A percentile compares a stretch with the other conserved stretches of the same genome.
Evolutionary conservation across 2,329 filamentous ascomycete species (phyloP).

Genomic region (Paradendryphiella salina): DNA sequence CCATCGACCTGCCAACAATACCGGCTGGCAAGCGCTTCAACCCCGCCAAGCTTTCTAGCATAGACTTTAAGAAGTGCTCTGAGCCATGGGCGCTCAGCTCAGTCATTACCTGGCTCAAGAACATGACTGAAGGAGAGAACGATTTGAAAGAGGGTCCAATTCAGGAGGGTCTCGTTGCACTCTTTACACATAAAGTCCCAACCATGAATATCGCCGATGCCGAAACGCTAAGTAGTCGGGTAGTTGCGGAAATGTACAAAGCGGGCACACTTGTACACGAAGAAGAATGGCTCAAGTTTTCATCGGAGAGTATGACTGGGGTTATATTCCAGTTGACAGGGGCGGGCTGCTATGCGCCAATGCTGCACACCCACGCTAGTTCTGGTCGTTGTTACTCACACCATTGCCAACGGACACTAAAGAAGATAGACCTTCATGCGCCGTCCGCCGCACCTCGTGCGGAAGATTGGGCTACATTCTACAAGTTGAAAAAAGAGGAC

Average conservation of each 20-base stretch:
- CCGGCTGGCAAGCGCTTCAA: slow-evolving; percentile 81
- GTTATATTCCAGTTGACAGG: slow-evolving; percentile 93
- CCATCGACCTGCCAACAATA: slow-evolving; percentile 82
- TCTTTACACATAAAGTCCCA: slow-evolving; percentile 93
- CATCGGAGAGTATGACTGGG: slow-evolving; percentile 76
- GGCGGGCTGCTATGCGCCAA: slow-evolving; percentile 85
- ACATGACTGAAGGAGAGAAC: slow-evolving; percentile 86
- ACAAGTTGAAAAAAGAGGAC: slow-evolving; percentile 77
- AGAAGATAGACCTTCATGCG: slow-evolving; percentile 86
- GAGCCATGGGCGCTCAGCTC: slow-evolving; percentile 93
- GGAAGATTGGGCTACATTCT: slow-evolving; percentile 88
- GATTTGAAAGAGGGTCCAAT: slow-evolving; percentile 84
- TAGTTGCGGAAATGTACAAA: slow-evolving; percentile 78
- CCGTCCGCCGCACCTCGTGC: slow-evolving; percentile 67
- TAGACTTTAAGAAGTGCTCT: slow-evolving; percentile 79
- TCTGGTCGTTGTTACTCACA: slow-evolving; percentile 86
- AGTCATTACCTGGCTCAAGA: slow-evolving; percentile 83
- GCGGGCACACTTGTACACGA: slow-evolving; percentile 79
- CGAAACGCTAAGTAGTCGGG: slow-evolving; percentile 76
- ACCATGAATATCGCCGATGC: slow-evolving; percentile 99
- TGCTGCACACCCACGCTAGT: slow-evolving; percentile 70
- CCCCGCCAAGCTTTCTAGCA: slow-evolving; percentile 76
- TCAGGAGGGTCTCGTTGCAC: slow-evolving; percentile 80
- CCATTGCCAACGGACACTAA: slow-evolving; percentile 90
- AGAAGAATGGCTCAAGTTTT: slow-evolving; percentile 98